A percentile compares a stretch with the other conserved stretches of the same genome.
Conservation (phyloP, 2,329 filamentous ascomycete genomes). For the Pyrenophora graminea region DNA sequence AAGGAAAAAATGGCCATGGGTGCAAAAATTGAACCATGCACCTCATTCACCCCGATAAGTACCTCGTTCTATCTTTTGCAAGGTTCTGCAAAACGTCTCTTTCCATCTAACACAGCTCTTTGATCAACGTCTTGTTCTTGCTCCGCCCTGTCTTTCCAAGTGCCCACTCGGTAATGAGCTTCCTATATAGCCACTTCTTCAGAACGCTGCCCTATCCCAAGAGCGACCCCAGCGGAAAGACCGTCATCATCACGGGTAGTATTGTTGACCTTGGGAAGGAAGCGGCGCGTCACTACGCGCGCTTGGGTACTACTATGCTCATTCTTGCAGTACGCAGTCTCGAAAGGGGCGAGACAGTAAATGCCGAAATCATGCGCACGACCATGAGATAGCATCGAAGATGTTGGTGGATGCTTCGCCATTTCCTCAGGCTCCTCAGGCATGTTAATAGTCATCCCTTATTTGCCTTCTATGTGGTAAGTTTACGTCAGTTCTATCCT, state of each 20-base stretch:
- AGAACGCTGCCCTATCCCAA: slow-evolving; percentile 30
- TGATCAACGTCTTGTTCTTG: neutral
- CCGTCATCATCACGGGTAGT: slow-evolving; percentile 49
- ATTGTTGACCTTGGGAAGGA: slow-evolving; percentile 42
- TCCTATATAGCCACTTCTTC: slow-evolving; percentile 49
- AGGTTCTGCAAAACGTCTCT: neutral
- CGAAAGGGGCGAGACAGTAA: slow-evolving; percentile 37
- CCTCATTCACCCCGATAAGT: too few species aligned
- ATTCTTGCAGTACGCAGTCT: slow-evolving; percentile 40
- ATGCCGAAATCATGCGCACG: slow-evolving; percentile 23
- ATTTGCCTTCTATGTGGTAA: too few species aligned
- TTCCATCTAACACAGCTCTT: neutral
- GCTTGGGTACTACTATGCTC: slow-evolving; percentile 25
- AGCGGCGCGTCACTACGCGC: slow-evolving; percentile 34
- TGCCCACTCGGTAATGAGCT: slow-evolving; percentile 16
- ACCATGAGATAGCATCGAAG: too few species aligned
- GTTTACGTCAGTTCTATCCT: too few species aligned
- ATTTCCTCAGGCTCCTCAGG: too few species aligned
- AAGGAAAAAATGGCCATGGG: too few species aligned
- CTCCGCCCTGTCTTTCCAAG: neutral
- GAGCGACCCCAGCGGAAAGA: slow-evolving; percentile 33
- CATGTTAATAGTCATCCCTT: too few species aligned
- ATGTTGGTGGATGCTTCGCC: too few species aligned
- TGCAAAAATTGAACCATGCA: too few species aligned
- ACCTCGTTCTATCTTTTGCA: neutral